Conservation (phyloP, 2,329 filamentous ascomycete genomes). For the Diplodia seriata region DNA sequence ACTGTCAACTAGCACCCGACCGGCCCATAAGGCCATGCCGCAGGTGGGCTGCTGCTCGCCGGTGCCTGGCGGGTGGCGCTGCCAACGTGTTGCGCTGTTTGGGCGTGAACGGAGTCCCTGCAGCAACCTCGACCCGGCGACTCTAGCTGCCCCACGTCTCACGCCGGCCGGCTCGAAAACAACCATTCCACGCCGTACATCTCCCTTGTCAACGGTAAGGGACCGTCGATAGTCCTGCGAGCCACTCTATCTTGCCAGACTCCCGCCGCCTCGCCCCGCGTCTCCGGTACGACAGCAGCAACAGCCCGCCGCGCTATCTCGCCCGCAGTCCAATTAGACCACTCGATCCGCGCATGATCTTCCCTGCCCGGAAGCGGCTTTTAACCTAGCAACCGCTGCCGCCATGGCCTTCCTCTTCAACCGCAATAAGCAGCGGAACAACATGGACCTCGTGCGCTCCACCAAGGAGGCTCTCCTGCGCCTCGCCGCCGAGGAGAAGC, state of each 20-base stretch:
- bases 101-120: slow-evolving; percentile 28
- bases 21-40: slow-evolving; percentile 15
- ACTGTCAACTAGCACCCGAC: background rate
- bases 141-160: slow-evolving; percentile 32
- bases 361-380: slow-evolving; percentile 30
- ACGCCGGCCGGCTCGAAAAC: slow-evolving; percentile 26
- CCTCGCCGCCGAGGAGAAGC: slow-evolving; percentile 62
- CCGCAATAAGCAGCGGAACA: slow-evolving; percentile 66
- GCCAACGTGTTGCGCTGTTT: slow-evolving; percentile 28
- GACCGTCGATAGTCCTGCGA: slow-evolving; percentile 18
- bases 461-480: slow-evolving; percentile 69
- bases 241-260: slow-evolving; percentile 11
- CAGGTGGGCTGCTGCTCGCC: slow-evolving; percentile 13
- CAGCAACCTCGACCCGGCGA: slow-evolving; percentile 29
- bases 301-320: slow-evolving; percentile 23
- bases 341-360: slow-evolving; percentile 31
- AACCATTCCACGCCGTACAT: slow-evolving; percentile 28
- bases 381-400: slow-evolving; percentile 38
- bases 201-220: slow-evolving; percentile 20
- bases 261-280: slow-evolving; percentile 17
- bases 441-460: slow-evolving; percentile 66
- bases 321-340: slow-evolving; percentile 28
- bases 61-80: slow-evolving; percentile 19
- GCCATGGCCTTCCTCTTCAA: slow-evolving; percentile 73
- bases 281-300: slow-evolving; percentile 4